phyloP scores from a whole-genome alignment of 2,329 filamentous ascomycete genomes.

The Claviceps fusiformis region DNA sequence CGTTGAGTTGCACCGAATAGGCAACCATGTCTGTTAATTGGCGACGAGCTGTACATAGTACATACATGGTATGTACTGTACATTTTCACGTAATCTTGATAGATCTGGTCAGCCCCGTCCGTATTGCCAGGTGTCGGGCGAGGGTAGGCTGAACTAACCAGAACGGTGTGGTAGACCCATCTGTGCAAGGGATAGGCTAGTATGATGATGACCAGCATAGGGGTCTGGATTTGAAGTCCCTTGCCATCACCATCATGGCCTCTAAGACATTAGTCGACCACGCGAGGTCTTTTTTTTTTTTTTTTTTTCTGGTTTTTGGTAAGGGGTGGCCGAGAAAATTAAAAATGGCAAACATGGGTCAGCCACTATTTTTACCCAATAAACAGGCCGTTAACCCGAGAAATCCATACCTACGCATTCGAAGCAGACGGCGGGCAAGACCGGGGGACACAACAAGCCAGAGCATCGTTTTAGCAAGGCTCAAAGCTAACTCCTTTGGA shows the following conservation, averaged over 20 bases:
- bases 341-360: not conserved
- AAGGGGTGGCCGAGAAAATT: too few species aligned
- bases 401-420: not conserved
- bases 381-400: not conserved
- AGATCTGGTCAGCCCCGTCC: conserved; percentile 2
- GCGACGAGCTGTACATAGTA: conserved; percentile 2
- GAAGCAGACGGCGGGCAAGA: not conserved
- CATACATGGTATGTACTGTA: not conserved
- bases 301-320: too few species aligned
- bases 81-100: conserved; percentile 1
- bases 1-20: not conserved
- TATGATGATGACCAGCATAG: not conserved
- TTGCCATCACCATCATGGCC: not conserved
- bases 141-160: not conserved
- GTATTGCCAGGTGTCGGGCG: conserved; percentile 1
- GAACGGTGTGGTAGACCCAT: not conserved
- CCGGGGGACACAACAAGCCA: not conserved
- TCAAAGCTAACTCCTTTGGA: not conserved
- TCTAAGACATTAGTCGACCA: not conserved
- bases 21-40: not conserved
- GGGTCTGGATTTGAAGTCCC: not conserved
- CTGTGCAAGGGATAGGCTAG: not conserved
- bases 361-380: not conserved
- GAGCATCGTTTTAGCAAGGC: not conserved
- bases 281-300: not conserved